Evolutionary conservation across 495 filamentous ascomycete species (phyloP), one percentile per base, ranked within the genome.

Genomic region (Penicillium silybi): DNA sequence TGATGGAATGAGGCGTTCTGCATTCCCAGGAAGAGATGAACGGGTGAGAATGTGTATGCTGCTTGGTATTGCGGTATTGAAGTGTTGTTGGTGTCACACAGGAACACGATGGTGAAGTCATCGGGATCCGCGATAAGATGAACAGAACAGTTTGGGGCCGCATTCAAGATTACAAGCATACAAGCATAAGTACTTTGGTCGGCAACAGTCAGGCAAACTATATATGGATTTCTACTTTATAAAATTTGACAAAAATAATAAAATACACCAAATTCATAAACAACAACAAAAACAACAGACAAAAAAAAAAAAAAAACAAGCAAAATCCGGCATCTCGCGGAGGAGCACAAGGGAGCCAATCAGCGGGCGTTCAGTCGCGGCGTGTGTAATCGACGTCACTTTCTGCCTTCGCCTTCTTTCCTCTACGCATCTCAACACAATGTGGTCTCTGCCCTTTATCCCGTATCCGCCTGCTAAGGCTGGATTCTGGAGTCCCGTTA

Each of bases 401-500:
- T 50, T 54, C 41, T 32, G 8, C 16, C 25, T 45, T 35, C 37
- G 11, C 39, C 34, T 37, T 40, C 53, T 25, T 41, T 42, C 49
- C 29, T 20, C 42, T 42, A n/a, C n/a, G n/a, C n/a, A n/a, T 35
- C 44, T 43, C 18, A 29, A 19, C 44, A 25, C 26, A 41, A 74
- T 74, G 71, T 70, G 69, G 69, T 43, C 53, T 50, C 50, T 85
- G 15, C 83, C 81, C 26, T 78, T 72, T 25, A 78, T 92, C 54
- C 80, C 85, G 19, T 96, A 95, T 66, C 83, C 87, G 41, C 75
- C 82, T 8, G 61, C 75, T 22, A 70, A 67, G 50, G 75, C 80
- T 45, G 91, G 91, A 25, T 88, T 84, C 66, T 96, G 91, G 91
- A 81, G 77, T 11, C 85, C 89, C 32, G 87, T 93, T 38, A 96